Conservation (phyloP, 2,329 filamentous ascomycete species). For the Dryadomyces quercus-mongolicae region DNA sequence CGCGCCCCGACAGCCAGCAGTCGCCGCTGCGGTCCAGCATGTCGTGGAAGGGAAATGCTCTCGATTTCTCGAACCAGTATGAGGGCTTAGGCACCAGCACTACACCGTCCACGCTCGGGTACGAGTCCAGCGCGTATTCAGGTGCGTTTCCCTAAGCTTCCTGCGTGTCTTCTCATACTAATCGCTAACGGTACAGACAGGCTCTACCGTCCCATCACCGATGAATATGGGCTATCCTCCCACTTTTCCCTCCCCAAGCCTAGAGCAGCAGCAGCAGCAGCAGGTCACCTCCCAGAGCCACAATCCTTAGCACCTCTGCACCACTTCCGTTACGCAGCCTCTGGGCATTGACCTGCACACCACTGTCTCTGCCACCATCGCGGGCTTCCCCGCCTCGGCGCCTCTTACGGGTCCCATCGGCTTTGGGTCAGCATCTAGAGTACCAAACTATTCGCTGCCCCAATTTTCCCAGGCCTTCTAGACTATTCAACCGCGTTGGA, state of each 20-base stretch:
- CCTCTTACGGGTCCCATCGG: slow-evolving; percentile 42
- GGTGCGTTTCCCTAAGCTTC: slow-evolving; percentile 25
- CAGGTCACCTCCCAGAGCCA: slow-evolving; percentile 27
- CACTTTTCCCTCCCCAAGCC: slow-evolving; percentile 24
- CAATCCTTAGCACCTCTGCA: slow-evolving; percentile 31
- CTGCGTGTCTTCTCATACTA: not conserved
- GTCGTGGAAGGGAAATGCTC: slow-evolving; percentile 49
- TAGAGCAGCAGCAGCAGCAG: slow-evolving; percentile 19
- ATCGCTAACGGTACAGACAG: slow-evolving; percentile 20
- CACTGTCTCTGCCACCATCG: not conserved
- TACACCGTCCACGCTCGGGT: slow-evolving; percentile 28
- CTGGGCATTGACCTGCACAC: slow-evolving; percentile 28
- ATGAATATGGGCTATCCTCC: slow-evolving; percentile 35
- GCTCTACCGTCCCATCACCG: slow-evolving; percentile 34
- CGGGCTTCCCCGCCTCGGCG: slow-evolving; percentile 22
- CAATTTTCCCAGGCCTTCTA: not conserved
- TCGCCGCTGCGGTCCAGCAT: slow-evolving; percentile 47
- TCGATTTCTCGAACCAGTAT: slow-evolving; percentile 37
- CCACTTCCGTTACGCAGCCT: slow-evolving; percentile 33
- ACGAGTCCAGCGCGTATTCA: slow-evolving; percentile 37
- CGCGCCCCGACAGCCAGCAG: slow-evolving; percentile 44
- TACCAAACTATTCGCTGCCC: not conserved
- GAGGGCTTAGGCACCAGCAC: slow-evolving; percentile 13
- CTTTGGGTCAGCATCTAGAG: slow-evolving; percentile 28
- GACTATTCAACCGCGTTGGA: not conserved